A percentile compares a stretch with the other conserved stretches of the same genome.
phyloP scores from a whole-genome alignment of 2,329 filamentous ascomycete genomes.

The Colletotrichum sp. region DNA sequence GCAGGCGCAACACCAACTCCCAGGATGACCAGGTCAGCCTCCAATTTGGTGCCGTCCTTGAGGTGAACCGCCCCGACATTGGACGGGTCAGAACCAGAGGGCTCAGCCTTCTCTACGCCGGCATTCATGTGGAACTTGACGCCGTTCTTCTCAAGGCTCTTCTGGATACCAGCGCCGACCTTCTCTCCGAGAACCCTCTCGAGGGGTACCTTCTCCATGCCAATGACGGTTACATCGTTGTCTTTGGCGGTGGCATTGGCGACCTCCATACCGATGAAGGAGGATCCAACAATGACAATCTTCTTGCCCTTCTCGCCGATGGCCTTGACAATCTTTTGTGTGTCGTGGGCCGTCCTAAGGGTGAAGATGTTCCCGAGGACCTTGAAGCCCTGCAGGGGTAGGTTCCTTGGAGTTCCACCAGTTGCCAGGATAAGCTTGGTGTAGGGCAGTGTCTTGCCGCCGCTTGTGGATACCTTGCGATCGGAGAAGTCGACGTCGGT shows the following conservation, averaged over 20 bases:
- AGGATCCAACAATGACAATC: slow-evolving; percentile 88
- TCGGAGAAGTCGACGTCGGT: slow-evolving; percentile 76
- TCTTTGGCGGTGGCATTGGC: slow-evolving; percentile 81
- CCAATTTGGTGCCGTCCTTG: slow-evolving; percentile 83
- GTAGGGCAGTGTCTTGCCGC: slow-evolving; percentile 75
- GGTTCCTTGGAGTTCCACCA: slow-evolving; percentile 75
- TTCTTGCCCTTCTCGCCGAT: slow-evolving; percentile 89
- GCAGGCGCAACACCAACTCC: slow-evolving; percentile 89
- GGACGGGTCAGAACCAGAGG: slow-evolving; percentile 69
- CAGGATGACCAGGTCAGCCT: slow-evolving; percentile 89
- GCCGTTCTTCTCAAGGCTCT: slow-evolving; percentile 80
- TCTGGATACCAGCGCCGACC: slow-evolving; percentile 82
- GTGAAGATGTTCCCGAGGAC: slow-evolving; percentile 87
- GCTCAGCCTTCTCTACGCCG: slow-evolving; percentile 80
- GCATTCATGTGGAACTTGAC: slow-evolving; percentile 88
- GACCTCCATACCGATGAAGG: slow-evolving; percentile 99
- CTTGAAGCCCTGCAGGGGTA: slow-evolving; percentile 87
- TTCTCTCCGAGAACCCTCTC: slow-evolving; percentile 84
- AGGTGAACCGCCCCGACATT: slow-evolving; percentile 82
- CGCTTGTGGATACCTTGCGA: slow-evolving; percentile 77
- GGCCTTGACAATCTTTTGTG: slow-evolving; percentile 77
- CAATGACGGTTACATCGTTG: slow-evolving; percentile 85
- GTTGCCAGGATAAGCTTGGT: slow-evolving; percentile 90
- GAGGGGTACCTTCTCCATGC: slow-evolving; percentile 85
- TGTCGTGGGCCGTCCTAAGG: slow-evolving; percentile 78